Conservation (phyloP, 495 filamentous ascomycete genomes). For the Daldinia vernicosa region DNA sequence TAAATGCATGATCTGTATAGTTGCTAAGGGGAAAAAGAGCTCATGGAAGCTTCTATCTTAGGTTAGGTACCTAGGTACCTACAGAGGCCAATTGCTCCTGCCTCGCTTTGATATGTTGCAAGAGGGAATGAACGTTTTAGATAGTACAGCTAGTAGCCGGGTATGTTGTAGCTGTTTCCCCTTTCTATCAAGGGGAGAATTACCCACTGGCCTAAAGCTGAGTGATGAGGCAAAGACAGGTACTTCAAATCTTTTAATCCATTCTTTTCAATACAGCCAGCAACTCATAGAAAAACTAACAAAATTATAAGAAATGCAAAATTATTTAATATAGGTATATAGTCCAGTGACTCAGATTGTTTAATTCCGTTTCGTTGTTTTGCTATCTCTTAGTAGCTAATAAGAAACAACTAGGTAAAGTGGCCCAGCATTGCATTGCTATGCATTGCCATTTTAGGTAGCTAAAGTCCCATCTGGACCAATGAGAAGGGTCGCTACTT, state of each 20-base stretch:
- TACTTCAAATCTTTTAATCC: too few relatives aligned
- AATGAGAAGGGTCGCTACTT: constrained; percentile 17
- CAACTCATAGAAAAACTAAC: too few relatives aligned
- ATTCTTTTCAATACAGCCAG: too few relatives aligned
- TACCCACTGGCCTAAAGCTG: too few relatives aligned
- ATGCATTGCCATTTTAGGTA: constrained; percentile 22
- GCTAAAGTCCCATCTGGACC: constrained; percentile 1
- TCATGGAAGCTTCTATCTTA: not conserved
- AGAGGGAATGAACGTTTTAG: not conserved
- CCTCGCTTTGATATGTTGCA: not conserved
- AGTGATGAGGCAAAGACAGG: too few relatives aligned
- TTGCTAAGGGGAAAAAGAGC: not conserved
- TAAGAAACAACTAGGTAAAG: too few relatives aligned
- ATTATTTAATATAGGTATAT: too few relatives aligned
- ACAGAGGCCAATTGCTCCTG: not conserved
- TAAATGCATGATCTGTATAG: not conserved
- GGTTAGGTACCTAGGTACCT: not conserved
- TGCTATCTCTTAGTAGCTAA: too few relatives aligned
- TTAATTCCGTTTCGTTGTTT: too few relatives aligned
- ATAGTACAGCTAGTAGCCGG: not conserved
- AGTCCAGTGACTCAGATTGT: too few relatives aligned
- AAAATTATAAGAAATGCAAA: too few relatives aligned
- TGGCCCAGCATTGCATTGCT: not conserved
- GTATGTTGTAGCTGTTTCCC: not conserved
- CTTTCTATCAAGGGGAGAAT: not conserved